Evolutionary conservation across 2,329 filamentous ascomycete species (phyloP).

Genomic region (Hysterium pulicare): DNA sequence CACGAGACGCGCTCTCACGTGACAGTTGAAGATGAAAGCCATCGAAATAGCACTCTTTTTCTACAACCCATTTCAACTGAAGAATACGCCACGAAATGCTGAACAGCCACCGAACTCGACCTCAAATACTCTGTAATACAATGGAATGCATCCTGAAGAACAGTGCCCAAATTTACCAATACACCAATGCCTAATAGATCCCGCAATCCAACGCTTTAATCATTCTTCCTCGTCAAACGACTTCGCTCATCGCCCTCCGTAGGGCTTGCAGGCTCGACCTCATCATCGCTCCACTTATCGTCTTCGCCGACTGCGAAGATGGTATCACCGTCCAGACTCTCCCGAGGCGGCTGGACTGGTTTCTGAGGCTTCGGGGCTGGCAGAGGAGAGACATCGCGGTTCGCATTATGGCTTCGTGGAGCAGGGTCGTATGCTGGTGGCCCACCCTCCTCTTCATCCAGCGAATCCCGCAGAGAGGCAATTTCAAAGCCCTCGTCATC

Average conservation of each 20-base stretch:
- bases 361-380: conserved; percentile 52
- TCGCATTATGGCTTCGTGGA: conserved; percentile 18
- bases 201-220: too few species aligned
- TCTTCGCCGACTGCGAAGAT: conserved; percentile 91
- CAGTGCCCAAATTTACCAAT: too few species aligned
- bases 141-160: too few species aligned
- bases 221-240: conserved; percentile 33
- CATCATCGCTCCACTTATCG: conserved; percentile 75
- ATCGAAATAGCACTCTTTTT: too few species aligned
- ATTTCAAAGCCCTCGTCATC: conserved; percentile 99
- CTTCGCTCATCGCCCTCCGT: conserved; percentile 28
- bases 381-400: conserved; percentile 46
- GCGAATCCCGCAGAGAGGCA: conserved; percentile 76
- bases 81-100: not conserved
- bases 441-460: conserved; percentile 60
- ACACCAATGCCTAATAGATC: too few species aligned
- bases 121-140: not conserved
- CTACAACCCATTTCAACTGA: not conserved
- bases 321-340: conserved; percentile 81
- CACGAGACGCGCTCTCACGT: too few species aligned
- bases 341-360: conserved; percentile 49
- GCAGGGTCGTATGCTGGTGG: conserved; percentile 41
- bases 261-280: conserved; percentile 56
- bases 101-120: not conserved
- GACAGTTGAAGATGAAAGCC: too few species aligned